These are phyloP conservation scores for Calcarisporium arbuscula DNA, from an alignment of 2,329 filamentous ascomycete genomes.

Conservation along the genomic window DNA sequence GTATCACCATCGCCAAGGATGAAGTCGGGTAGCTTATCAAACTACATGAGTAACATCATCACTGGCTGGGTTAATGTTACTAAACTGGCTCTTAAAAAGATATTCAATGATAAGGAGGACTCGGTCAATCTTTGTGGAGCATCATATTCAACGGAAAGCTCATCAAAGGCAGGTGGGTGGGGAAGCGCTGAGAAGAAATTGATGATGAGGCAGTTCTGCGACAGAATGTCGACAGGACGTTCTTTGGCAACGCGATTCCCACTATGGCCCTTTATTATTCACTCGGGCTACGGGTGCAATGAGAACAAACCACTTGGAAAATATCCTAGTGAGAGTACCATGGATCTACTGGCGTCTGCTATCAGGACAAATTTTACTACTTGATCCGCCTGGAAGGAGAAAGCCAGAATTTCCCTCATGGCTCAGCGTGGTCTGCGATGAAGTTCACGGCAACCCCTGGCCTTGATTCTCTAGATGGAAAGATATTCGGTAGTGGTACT, in stretches of 20 bases:
- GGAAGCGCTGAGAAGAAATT: no score
- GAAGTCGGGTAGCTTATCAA: slow-evolving; percentile 18
- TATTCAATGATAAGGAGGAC: slow-evolving; percentile 19
- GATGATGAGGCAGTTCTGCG: not conserved
- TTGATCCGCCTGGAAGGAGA: slow-evolving; percentile 21
- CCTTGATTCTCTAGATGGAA: slow-evolving; percentile 16
- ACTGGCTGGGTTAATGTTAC: slow-evolving; percentile 18
- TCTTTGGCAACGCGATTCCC: slow-evolving; percentile 26
- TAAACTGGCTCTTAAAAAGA: slow-evolving; percentile 4
- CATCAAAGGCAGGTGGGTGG: slow-evolving; percentile 15
- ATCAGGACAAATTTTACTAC: slow-evolving; percentile 22
- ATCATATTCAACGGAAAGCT: slow-evolving; percentile 23
- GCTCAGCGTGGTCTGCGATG: slow-evolving; percentile 10
- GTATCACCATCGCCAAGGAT: no score
- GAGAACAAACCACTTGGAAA: slow-evolving; percentile 13
- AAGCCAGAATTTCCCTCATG: slow-evolving; percentile 6
- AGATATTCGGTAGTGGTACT: slow-evolving; percentile 18
- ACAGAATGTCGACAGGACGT: slow-evolving; percentile 14
- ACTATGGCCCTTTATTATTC: slow-evolving; percentile 23
- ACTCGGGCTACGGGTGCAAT: slow-evolving; percentile 22
- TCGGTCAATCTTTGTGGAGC: slow-evolving; percentile 15
- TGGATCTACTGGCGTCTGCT: slow-evolving; percentile 19
- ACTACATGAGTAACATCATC: slow-evolving; percentile 20
- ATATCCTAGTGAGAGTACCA: slow-evolving; percentile 17
- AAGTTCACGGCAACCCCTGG: slow-evolving; percentile 22